Base-by-base conservation (phyloP, 371 early-diverging fungal genomes). In the Rhizomucor miehei region DNA sequence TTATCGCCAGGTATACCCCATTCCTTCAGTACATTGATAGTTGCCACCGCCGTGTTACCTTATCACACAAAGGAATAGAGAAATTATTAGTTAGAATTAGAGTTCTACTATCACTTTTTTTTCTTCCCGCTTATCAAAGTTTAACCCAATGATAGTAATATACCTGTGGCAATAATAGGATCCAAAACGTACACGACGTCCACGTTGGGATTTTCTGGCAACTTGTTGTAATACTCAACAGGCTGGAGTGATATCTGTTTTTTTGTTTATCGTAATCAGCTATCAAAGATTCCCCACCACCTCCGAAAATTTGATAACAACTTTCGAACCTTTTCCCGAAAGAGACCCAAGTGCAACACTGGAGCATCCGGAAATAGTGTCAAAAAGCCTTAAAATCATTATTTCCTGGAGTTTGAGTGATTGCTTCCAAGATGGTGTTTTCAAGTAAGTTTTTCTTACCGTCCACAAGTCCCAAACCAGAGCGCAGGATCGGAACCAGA, bases 161-260 rank as follows among this genome's bases (percentile, higher is more conserved):
- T 48, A 48, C 89, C 90, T 1, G 94, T 94, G 10, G 92, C 93
- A 44, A 93, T 73, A 66, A 92, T 86, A 16, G 93, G 94, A 64
- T 94, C 94, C 23, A 94, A 52, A 12, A 93, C 82, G 57, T 86
- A 71, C 41, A 90, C 91, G 17, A 81, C 56, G 52, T 92, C 88
- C 4, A 89, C 78, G 24, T 77, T 72, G 51, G 87, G 88, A 3
- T 63, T 60, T 21, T 66, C 57, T 6, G 94, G 94, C 24, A 94
- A 68, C 66, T 93, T 94, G 75, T 93, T 94, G 78, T 92, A 94
- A 68, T 94, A 94, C 63, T 94, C 94, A n/a, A 94, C 93, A 5
- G 94, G 94, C 54, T 87, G 84, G 43, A 90, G 71, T 2, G 92
- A 86, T 3, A 77, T 52, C 82, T 82, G 54, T 43, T 34, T 20